Evolutionary conservation across 768 basidiomycete species (phyloP).

Genomic region (Kondoa malvinella): DNA sequence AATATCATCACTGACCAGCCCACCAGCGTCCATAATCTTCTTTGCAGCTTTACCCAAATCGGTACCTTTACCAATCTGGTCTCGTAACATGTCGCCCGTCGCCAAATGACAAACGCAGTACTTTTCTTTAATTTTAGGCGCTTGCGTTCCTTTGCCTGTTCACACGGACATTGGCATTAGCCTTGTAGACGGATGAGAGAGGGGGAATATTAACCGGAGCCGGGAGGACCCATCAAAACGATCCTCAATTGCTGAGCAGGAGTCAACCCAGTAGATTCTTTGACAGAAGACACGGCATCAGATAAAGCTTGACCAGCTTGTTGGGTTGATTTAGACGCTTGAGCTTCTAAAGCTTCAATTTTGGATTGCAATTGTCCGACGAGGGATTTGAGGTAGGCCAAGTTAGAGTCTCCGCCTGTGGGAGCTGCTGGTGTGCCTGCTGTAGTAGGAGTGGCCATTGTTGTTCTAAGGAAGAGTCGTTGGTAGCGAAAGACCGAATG

Average conservation of each 20-base stretch:
- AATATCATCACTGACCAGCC: conserved; percentile 88
- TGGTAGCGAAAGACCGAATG: too few relatives aligned
- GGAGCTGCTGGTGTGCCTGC: neutral
- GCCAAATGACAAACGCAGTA: conserved; percentile 97
- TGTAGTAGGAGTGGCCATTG: neutral
- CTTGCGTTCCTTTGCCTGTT: conserved; percentile 94
- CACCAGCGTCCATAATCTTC: conserved; percentile 92
- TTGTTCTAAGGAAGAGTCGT: neutral
- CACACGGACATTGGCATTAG: neutral
- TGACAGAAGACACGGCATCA: conserved; percentile 15
- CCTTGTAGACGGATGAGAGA: neutral
- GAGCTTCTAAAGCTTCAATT: conserved; percentile 56
- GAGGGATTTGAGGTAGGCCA: conserved; percentile 86
- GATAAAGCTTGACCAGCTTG: conserved; percentile 20
- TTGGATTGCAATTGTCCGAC: conserved; percentile 80
- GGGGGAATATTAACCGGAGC: conserved; percentile 55
- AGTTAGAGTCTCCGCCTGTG: conserved; percentile 37
- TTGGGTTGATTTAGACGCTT: conserved; percentile 32
- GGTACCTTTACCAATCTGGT: conserved; percentile 76
- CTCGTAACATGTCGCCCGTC: conserved; percentile 95
- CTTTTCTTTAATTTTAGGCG: conserved; percentile 73
- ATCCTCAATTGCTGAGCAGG: conserved; percentile 44
- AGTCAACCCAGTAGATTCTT: conserved; percentile 26
- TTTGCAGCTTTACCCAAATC: conserved; percentile 77
- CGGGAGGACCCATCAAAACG: conserved; percentile 89